Percentiles rank a stretch among this genome's conserved stretches.
phyloP scores from a whole-genome alignment of 2,329 filamentous ascomycete species.

The Pseudocercospora vitis region DNA sequence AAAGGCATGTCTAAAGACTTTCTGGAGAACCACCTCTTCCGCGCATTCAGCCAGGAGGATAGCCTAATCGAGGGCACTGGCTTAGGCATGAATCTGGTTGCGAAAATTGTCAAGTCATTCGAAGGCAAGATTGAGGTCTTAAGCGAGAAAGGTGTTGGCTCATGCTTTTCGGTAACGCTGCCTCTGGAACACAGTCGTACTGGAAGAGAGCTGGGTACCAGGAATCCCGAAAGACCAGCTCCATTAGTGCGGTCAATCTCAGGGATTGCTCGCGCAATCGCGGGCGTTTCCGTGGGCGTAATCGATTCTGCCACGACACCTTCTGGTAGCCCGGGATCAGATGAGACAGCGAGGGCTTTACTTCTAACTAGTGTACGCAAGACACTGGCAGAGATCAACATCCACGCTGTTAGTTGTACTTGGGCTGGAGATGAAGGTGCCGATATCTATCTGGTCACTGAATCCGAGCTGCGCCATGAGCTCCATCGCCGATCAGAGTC shows the following conservation, averaged over 20 bases:
- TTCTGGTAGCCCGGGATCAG: slow-evolving; percentile 17
- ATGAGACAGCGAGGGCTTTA: slow-evolving; percentile 23
- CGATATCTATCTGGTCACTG: slow-evolving; percentile 29
- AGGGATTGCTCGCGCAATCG: slow-evolving; percentile 16
- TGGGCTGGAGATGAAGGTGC: slow-evolving; percentile 25
- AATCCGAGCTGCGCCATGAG: slow-evolving; percentile 25
- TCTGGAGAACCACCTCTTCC: slow-evolving; percentile 60
- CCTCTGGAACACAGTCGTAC: slow-evolving; percentile 24
- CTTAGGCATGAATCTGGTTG: slow-evolving; percentile 65
- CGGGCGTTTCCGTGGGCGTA: slow-evolving; percentile 20
- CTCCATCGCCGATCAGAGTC: slow-evolving; percentile 18
- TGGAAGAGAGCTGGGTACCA: slow-evolving; percentile 11
- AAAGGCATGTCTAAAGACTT: slow-evolving; percentile 66
- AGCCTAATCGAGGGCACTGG: slow-evolving; percentile 61
- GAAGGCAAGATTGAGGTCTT: slow-evolving; percentile 55
- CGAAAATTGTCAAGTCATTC: slow-evolving; percentile 58
- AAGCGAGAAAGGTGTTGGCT: slow-evolving; percentile 30
- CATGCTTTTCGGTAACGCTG: slow-evolving; percentile 25
- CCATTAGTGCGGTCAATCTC: slow-evolving; percentile 12
- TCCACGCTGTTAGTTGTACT: slow-evolving; percentile 17
- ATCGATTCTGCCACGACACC: slow-evolving; percentile 25
- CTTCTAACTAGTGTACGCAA: slow-evolving; percentile 23
- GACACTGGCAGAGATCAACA: slow-evolving; percentile 26
- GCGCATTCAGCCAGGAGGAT: slow-evolving; percentile 66
- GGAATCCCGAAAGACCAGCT: slow-evolving; percentile 14